These are phyloP conservation scores for Parachaetomium inaequale DNA, from an alignment of 495 filamentous ascomycete genomes.

Conservation along the genomic window DNA sequence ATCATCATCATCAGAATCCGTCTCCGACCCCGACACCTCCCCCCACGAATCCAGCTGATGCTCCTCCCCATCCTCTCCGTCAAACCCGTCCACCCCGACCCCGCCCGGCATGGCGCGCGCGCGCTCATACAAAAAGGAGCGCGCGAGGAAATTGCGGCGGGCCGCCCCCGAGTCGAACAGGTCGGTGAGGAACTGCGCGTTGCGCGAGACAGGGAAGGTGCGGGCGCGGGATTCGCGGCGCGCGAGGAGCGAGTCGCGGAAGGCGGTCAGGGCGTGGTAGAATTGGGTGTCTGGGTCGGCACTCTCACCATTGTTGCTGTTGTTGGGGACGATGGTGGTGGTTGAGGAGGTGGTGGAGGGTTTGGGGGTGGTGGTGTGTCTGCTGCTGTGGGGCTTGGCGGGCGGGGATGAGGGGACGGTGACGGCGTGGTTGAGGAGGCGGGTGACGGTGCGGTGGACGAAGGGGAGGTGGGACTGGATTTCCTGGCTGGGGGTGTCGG, in stretches of 20 bases:
- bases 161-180: slow-evolving; percentile 40
- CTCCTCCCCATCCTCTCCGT: neutral
- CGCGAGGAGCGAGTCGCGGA: neutral
- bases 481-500: too few species aligned
- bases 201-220: slow-evolving; percentile 40
- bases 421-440: slow-evolving; percentile 36
- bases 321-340: neutral
- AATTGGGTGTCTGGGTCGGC: neutral
- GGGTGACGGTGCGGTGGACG: slow-evolving; percentile 35
- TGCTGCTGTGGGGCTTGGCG: neutral
- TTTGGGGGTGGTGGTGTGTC: slow-evolving; percentile 4
- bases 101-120: too few species aligned
- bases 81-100: neutral
- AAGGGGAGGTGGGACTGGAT: slow-evolving; percentile 26
- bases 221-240: slow-evolving; percentile 13
- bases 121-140: slow-evolving; percentile 52
- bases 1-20: slow-evolving; percentile 5
- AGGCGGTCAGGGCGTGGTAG: neutral
- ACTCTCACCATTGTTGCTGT: neutral
- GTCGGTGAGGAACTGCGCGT: slow-evolving; percentile 45
- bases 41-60: neutral
- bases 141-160: slow-evolving; percentile 45
- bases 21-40: neutral
- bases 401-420: slow-evolving; percentile 22
- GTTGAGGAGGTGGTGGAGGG: neutral